phyloP scores from a whole-genome alignment of 352 stramenopile genomes.

The Phytophthora palmivora region DNA sequence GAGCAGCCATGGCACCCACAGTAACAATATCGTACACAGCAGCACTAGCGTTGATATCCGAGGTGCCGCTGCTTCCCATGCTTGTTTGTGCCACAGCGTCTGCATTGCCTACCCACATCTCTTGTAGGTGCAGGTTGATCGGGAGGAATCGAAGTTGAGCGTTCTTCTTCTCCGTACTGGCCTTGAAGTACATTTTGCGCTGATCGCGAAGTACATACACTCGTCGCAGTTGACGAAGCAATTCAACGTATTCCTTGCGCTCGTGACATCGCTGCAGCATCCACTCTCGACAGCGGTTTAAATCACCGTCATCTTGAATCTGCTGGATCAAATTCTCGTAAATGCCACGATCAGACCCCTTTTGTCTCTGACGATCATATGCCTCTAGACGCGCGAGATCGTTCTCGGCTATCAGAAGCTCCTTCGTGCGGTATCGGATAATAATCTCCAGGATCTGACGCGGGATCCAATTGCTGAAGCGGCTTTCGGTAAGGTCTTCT shows the following conservation, averaged over 20 bases:
- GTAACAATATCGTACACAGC: conserved; percentile 88
- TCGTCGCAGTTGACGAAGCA: conserved; percentile 67
- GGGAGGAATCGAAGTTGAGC: conserved; percentile 77
- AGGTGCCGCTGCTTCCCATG: conserved; percentile 37
- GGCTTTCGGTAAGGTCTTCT: conserved; percentile 83
- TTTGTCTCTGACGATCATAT: conserved; percentile 79
- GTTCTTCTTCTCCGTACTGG: conserved; percentile 89
- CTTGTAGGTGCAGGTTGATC: conserved; percentile 87
- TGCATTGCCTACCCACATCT: conserved; percentile 85
- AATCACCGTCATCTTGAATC: conserved; percentile 87
- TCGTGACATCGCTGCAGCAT: conserved; percentile 75
- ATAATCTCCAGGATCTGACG: conserved; percentile 85
- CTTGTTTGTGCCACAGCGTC: conserved; percentile 47
- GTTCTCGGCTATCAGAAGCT: conserved; percentile 74
- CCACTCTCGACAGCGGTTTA: conserved; percentile 87
- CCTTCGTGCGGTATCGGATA: conserved; percentile 80
- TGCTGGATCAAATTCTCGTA: conserved; percentile 92
- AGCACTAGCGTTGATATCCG: conserved; percentile 36
- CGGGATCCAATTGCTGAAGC: conserved; percentile 86
- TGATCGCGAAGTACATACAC: conserved; percentile 75
- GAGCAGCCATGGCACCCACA: conserved; percentile 85
- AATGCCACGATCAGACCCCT: conserved; percentile 81
- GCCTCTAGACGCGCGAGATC: conserved; percentile 80
- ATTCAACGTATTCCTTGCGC: conserved; percentile 77
- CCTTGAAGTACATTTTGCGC: conserved; percentile 87